Conservation (phyloP, 441 rosid genomes). For the Mallotus japonicus region DNA sequence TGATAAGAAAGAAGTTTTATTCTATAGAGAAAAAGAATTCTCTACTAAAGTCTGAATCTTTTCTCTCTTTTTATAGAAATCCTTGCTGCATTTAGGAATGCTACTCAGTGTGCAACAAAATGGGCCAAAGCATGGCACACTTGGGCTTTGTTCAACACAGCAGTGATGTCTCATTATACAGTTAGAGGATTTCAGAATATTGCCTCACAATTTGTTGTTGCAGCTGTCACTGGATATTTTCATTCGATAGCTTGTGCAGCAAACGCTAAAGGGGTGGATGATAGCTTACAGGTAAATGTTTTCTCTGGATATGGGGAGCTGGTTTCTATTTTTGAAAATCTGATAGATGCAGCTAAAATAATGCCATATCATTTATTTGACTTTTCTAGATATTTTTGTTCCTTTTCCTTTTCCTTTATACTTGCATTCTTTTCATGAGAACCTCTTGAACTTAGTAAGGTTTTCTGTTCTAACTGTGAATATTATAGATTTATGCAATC, state of each 20-base stretch:
- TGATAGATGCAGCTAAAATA: conserved; percentile 9
- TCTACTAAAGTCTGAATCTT: neutral
- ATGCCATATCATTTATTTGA: neutral
- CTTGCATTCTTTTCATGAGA: neutral
- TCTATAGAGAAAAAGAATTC: neutral
- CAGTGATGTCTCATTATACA: conserved; percentile 96
- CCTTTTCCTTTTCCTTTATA: neutral
- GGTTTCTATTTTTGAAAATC: conserved; percentile 7
- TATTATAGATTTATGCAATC: neutral
- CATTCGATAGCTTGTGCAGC: conserved; percentile 98
- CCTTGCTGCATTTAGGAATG: conserved; percentile 69
- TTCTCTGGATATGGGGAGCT: conserved; percentile 6
- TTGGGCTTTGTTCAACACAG: conserved; percentile 99
- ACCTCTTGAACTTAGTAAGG: neutral
- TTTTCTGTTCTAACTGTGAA: neutral
- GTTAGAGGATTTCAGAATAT: conserved; percentile 53
- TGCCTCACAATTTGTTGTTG: conserved; percentile 87
- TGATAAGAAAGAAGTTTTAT: neutral
- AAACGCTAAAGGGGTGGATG: conserved; percentile 96
- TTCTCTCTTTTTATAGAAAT: conserved; percentile 54
- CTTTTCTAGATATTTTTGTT: neutral
- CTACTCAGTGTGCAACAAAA: conserved; percentile 79
- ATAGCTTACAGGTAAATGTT: conserved; percentile 86
- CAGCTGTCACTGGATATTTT: conserved; percentile 97
- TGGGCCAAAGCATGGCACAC: conserved; percentile 99